phyloP scores from a whole-genome alignment of 2,329 filamentous ascomycete genomes.

The Botrytis hyacinthi region DNA sequence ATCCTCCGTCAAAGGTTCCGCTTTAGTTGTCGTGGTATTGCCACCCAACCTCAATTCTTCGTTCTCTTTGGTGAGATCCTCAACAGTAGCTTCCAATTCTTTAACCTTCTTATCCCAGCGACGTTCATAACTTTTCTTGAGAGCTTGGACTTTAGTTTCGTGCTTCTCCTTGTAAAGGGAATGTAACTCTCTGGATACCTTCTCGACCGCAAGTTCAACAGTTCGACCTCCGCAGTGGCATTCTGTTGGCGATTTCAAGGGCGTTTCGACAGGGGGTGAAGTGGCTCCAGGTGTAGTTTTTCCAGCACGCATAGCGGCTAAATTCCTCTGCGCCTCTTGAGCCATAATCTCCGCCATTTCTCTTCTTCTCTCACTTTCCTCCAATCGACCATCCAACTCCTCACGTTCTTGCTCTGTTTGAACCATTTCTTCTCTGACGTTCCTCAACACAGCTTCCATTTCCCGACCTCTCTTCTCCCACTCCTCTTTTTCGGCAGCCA shows the following conservation, averaged over 20 bases:
- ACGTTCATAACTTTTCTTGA: slow-evolving; percentile 81
- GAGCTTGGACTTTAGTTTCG: slow-evolving; percentile 87
- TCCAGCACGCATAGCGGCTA: slow-evolving; percentile 69
- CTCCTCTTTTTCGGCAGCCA: slow-evolving; percentile 71
- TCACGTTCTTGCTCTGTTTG: slow-evolving; percentile 78
- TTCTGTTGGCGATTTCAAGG: slow-evolving; percentile 34
- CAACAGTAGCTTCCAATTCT: slow-evolving; percentile 71
- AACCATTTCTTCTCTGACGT: slow-evolving; percentile 78
- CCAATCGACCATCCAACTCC: slow-evolving; percentile 69
- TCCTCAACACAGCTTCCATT: slow-evolving; percentile 77
- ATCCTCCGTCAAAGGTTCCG: slow-evolving; percentile 44
- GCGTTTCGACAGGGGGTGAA: slow-evolving; percentile 40
- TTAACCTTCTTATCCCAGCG: slow-evolving; percentile 86
- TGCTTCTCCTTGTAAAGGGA: slow-evolving; percentile 95
- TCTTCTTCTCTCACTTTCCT: slow-evolving; percentile 72
- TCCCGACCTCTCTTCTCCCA: slow-evolving; percentile 86
- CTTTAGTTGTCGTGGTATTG: slow-evolving; percentile 63
- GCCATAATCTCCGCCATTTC: slow-evolving; percentile 74
- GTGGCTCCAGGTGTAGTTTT: slow-evolving; percentile 41
- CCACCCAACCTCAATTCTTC: slow-evolving; percentile 61
- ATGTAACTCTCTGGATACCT: slow-evolving; percentile 91
- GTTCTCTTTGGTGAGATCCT: slow-evolving; percentile 69
- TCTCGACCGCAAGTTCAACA: slow-evolving; percentile 82
- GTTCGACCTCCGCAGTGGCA: slow-evolving; percentile 48
- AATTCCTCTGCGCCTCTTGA: slow-evolving; percentile 72